These are phyloP conservation scores for Gossypium herbaceum DNA, from an alignment of 345 rosid genomes.

Conservation along the genomic window DNA sequence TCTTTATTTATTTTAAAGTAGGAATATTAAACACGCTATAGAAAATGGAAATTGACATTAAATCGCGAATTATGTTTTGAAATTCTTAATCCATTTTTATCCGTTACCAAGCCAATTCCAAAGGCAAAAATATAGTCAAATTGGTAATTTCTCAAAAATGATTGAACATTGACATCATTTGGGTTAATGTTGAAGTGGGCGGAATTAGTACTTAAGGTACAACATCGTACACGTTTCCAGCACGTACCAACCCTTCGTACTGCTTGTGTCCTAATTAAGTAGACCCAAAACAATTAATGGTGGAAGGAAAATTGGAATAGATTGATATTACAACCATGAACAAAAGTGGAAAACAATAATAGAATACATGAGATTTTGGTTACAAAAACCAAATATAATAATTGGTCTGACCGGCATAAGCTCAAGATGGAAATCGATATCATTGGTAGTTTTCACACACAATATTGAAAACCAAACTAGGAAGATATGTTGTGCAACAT, in stretches of 20 bases:
- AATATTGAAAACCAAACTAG: neutral
- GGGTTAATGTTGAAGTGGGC: no score
- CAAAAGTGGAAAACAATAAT: neutral
- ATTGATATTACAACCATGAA: neutral
- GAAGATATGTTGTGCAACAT: constrained; percentile 26
- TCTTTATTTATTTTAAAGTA: neutral
- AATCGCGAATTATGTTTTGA: neutral
- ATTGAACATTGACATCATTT: no score
- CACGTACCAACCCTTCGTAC: neutral
- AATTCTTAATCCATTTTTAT: neutral
- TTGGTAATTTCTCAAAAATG: no score
- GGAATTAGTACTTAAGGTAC: neutral
- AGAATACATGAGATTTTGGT: neutral
- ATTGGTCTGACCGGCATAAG: neutral
- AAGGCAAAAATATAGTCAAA: neutral
- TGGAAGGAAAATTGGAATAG: no score
- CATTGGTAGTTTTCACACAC: no score
- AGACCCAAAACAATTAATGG: neutral
- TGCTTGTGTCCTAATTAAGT: neutral
- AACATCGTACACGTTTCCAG: no score
- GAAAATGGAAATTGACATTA: no score
- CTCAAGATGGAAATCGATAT: no score
- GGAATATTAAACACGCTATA: no score
- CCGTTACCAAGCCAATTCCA: neutral
- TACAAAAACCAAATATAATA: neutral